Conservation (phyloP, 805 yeast species). For the Brettanomyces bruxellensis region DNA sequence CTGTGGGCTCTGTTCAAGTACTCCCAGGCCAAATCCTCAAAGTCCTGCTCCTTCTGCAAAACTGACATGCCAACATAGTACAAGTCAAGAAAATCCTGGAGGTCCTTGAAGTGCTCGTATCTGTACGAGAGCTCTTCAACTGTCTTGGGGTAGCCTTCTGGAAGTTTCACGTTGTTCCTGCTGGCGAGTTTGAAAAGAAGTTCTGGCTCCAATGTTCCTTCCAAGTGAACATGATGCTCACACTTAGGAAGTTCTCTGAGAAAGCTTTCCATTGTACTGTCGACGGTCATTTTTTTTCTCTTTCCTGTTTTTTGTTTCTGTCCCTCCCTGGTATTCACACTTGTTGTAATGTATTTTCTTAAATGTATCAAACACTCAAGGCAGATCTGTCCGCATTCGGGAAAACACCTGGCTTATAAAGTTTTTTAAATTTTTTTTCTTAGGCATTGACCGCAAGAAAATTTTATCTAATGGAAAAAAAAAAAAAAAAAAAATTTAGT, state of each 20-base stretch:
- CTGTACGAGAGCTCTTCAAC: conserved; percentile 48
- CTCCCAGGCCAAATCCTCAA: conserved; percentile 68
- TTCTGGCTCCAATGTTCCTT: conserved; percentile 76
- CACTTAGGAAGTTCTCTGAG: conserved; percentile 72
- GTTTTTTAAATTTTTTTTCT: too few species aligned
- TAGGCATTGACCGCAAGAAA: too few species aligned
- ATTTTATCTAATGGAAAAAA: too few species aligned
- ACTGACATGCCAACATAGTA: conserved; percentile 79
- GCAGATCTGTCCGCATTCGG: too few species aligned
- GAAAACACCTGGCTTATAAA: too few species aligned
- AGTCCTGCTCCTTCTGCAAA: conserved; percentile 60
- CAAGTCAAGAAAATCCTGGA: conserved; percentile 71
- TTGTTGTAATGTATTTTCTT: too few species aligned
- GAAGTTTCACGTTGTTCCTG: conserved; percentile 53
- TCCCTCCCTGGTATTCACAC: too few species aligned
- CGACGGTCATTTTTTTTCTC: neutral
- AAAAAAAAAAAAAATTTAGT: too few species aligned
- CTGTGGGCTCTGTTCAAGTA: conserved; percentile 50
- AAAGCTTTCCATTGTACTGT: conserved; percentile 34
- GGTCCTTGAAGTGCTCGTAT: conserved; percentile 52
- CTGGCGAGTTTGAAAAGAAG: conserved; percentile 60
- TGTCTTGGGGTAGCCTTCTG: conserved; percentile 52
- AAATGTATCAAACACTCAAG: too few species aligned
- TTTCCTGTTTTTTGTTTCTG: too few species aligned
- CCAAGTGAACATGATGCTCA: conserved; percentile 80